Evolutionary conservation across 2,329 filamentous ascomycete genomes (phyloP), one percentile per base, ranked within the genome.

Genomic region (Fusarium temperatum): DNA sequence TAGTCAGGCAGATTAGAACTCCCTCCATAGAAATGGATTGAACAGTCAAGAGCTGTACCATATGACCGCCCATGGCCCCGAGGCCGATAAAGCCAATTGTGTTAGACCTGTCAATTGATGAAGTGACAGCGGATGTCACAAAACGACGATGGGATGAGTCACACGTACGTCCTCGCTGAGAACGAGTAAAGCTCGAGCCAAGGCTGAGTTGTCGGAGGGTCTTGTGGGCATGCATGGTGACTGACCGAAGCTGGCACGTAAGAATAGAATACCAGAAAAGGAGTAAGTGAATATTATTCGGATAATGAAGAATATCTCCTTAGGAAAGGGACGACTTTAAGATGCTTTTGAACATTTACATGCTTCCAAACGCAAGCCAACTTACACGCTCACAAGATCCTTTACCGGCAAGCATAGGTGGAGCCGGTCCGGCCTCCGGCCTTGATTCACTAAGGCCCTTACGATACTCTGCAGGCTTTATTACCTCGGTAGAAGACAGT

Each of bases 361-460:
- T 35, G 6, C 2, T 14, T 14, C 6, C 13, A 35, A 35, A 35
- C 13, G 14, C 7, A 0, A 8, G 13, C 6, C 13, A 14, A 15
- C 13, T 35, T 35, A 35, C 13, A 35, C 6, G 6, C 2, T 35
- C 32, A 13, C 3, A 8, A 15, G 14, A 6, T 35, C 32, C 1
- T 6, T 2, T 35, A 18, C 44, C 13, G 18, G 18, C 20, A 8
- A 3, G 2, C 0, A 15, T 22, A 3, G 8, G 26, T 28, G 45
- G 26, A 28, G 26, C 26, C 45, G 45, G 45, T 28, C 45, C 45
- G 45, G 18, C 26, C 5, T 48, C 45, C 26, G 18, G 20, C 20
- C 6, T 22, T 3, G 4, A 20, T 20, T 9, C 7, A 20, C 24
- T 24, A 24, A 24, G 32, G 3, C 32, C 32, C 14, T 35, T 3